phyloP scores from a whole-genome alignment of 495 filamentous ascomycete species.

The Aspergillus carlsbadensis region DNA sequence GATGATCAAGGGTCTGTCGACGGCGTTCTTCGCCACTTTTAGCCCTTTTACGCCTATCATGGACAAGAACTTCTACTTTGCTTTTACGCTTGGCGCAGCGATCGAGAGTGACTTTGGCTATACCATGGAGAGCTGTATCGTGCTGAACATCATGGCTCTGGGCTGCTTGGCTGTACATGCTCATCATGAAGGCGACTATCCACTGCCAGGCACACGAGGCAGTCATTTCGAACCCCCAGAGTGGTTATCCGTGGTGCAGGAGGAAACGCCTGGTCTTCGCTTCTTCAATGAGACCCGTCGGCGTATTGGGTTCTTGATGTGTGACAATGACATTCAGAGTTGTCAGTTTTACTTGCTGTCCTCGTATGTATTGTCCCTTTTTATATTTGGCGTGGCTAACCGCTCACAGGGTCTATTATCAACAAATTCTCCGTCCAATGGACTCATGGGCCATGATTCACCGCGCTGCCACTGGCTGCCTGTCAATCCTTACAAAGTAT shows the following conservation, averaged over 20 bases:
- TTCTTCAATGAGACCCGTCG: constrained; percentile 49
- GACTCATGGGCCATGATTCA: constrained; percentile 50
- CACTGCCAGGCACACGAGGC: constrained; percentile 35
- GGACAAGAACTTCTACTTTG: constrained; percentile 48
- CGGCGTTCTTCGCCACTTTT: constrained; percentile 46
- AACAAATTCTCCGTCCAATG: constrained; percentile 46
- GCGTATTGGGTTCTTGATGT: constrained; percentile 49
- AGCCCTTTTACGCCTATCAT: constrained; percentile 49
- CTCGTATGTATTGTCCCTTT: constrained; percentile 27
- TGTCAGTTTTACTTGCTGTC: constrained; percentile 50
- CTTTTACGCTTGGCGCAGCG: constrained; percentile 42
- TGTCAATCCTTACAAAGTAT: constrained; percentile 49
- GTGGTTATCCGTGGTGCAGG: constrained; percentile 43
- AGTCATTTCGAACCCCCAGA: constrained; percentile 43
- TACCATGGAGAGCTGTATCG: constrained; percentile 45
- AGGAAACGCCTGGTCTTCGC: constrained; percentile 41
- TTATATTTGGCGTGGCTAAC: constrained; percentile 1
- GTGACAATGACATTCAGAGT: constrained; percentile 45
- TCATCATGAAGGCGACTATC: constrained; percentile 46
- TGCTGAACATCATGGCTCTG: constrained; percentile 45
- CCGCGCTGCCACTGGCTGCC: constrained; percentile 46
- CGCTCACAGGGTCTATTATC: constrained; percentile 36
- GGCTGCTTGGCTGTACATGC: constrained; percentile 45
- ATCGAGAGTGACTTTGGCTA: constrained; percentile 45
- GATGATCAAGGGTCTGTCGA: constrained; percentile 44